Conservation (phyloP, 176 grass and related monocot species). For the Musa beccarii region DNA sequence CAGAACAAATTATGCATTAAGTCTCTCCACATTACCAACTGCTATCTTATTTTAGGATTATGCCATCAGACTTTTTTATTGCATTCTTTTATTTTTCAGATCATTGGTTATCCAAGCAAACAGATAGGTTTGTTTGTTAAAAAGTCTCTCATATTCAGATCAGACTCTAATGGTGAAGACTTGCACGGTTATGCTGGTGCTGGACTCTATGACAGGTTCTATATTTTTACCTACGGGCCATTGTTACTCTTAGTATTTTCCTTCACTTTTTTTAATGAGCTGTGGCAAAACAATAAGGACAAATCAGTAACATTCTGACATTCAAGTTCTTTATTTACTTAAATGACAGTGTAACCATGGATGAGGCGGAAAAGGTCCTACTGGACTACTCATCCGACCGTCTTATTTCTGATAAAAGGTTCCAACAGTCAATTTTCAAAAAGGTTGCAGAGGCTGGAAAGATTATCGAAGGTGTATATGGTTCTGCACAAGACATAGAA, state of each 20-base stretch:
- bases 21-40: background rate
- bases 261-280: background rate
- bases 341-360: conserved; percentile 2
- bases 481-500: conserved; percentile 18
- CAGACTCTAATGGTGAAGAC: conserved; percentile 22
- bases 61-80: background rate
- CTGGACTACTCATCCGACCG: conserved; percentile 13
- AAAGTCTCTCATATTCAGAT: conserved; percentile 19
- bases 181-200: conserved; percentile 19
- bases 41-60: background rate
- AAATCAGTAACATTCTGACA: no score
- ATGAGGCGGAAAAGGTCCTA: conserved; percentile 7
- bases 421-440: conserved; percentile 5
- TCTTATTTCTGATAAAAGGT: conserved; percentile 8
- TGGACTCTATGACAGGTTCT: conserved; percentile 22
- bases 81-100: conserved; percentile 7
- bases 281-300: background rate
- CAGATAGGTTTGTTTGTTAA: background rate
- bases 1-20: background rate
- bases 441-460: conserved; percentile 18
- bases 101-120: conserved; percentile 22
- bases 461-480: conserved; percentile 1
- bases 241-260: background rate
- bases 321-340: background rate
- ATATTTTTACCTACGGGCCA: background rate